Evolutionary conservation across 2,329 filamentous ascomycete genomes (phyloP).

Genomic region (Cladophialophora bantiana): DNA sequence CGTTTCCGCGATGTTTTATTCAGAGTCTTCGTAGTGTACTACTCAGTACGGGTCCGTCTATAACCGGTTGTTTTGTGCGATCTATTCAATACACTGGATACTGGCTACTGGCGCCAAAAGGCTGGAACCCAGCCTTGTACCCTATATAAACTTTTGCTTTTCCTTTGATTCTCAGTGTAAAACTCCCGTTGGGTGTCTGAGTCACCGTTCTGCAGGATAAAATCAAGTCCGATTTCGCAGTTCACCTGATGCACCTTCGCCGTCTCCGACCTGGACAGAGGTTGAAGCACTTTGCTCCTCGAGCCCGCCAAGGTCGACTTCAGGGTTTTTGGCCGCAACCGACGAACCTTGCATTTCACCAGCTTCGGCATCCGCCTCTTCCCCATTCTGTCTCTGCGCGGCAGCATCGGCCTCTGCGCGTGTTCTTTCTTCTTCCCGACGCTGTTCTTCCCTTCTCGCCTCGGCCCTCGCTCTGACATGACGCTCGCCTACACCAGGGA

Average conservation of each 20-base stretch:
- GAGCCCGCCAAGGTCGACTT: slow-evolving; percentile 4
- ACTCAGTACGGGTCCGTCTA: no score
- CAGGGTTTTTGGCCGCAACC: not conserved
- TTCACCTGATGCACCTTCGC: slow-evolving; percentile 10
- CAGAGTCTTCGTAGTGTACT: no score
- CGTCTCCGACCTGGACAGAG: slow-evolving; percentile 16
- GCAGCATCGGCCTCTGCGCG: slow-evolving; percentile 28
- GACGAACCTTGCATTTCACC: not conserved
- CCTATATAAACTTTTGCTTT: not conserved
- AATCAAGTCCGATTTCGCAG: slow-evolving; percentile 20
- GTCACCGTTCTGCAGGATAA: not conserved
- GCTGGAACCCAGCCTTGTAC: no score
- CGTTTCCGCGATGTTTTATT: no score
- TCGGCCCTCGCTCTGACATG: slow-evolving; percentile 65
- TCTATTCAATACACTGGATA: no score
- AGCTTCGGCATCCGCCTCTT: not conserved
- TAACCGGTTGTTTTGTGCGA: not conserved
- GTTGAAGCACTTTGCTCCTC: slow-evolving; percentile 21
- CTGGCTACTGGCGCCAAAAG: no score
- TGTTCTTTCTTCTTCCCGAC: slow-evolving; percentile 37
- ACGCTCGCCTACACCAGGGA: slow-evolving; percentile 68
- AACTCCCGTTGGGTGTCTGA: not conserved
- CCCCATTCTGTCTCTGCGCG: not conserved
- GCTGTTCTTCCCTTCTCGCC: slow-evolving; percentile 47
- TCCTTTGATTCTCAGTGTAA: not conserved